phyloP scores from a whole-genome alignment of 1,284 basidiomycete genomes.

The Gomphus bonarii region DNA sequence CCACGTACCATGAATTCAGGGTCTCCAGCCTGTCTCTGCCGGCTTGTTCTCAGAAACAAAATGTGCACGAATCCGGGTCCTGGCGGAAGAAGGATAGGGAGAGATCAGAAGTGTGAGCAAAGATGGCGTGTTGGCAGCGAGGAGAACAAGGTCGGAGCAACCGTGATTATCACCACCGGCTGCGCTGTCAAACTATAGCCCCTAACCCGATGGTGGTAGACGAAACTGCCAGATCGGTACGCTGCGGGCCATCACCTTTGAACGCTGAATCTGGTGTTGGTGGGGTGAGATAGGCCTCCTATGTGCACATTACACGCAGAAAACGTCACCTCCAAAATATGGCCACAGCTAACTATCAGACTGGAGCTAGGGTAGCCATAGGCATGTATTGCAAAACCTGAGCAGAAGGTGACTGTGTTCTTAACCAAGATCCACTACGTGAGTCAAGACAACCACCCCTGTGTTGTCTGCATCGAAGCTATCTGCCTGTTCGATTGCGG shows the following conservation, averaged over 20 bases:
- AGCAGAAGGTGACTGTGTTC: slow-evolving; percentile 45
- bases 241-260: slow-evolving; percentile 18
- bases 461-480: slow-evolving; percentile 21
- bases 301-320: not conserved
- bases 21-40: slow-evolving; percentile 35
- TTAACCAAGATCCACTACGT: slow-evolving; percentile 36
- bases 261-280: slow-evolving; percentile 33
- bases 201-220: slow-evolving; percentile 15
- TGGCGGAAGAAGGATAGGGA: slow-evolving; percentile 50
- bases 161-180: slow-evolving; percentile 35
- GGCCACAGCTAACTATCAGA: slow-evolving; percentile 52
- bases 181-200: not conserved
- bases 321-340: slow-evolving; percentile 49
- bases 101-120: slow-evolving; percentile 50
- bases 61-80: slow-evolving; percentile 42
- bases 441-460: slow-evolving; percentile 48
- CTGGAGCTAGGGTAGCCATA: slow-evolving; percentile 18
- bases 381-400: slow-evolving; percentile 48
- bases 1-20: slow-evolving; percentile 43
- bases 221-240: slow-evolving; percentile 9
- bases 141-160: slow-evolving; percentile 46
- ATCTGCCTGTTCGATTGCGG: slow-evolving; percentile 24
- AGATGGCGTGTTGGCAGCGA: slow-evolving; percentile 23
- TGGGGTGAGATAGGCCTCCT: slow-evolving; percentile 1
- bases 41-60: slow-evolving; percentile 39